These are phyloP conservation scores for Passiflora organensis DNA, from an alignment of 345 rosid species.

Conservation along the genomic window DNA sequence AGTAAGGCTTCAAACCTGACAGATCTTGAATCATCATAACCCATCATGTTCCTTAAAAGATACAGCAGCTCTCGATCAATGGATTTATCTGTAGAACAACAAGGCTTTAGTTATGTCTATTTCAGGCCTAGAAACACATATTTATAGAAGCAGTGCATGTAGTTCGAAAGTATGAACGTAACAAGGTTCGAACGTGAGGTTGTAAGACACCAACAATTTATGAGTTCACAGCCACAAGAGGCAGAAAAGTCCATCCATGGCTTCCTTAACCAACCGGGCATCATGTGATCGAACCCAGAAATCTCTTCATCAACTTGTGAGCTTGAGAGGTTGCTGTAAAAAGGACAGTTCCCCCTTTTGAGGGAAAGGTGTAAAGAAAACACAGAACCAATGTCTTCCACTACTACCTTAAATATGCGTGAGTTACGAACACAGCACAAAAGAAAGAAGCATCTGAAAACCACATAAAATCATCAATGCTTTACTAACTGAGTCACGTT, in stretches of 20 bases:
- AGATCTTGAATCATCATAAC: constrained; percentile 50
- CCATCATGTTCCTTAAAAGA: constrained; percentile 18
- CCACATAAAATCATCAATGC: too few relatives aligned
- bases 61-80: not conserved
- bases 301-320: constrained; percentile 16
- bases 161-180: too few relatives aligned
- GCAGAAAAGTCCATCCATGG: not conserved
- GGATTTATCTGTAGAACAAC: constrained; percentile 6
- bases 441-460: not conserved
- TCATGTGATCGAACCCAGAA: constrained; percentile 24
- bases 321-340: constrained; percentile 13
- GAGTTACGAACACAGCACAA: not conserved
- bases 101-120: not conserved
- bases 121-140: not conserved
- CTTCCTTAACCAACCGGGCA: constrained; percentile 5
- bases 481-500: too few relatives aligned
- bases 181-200: not conserved
- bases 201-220: constrained; percentile 7
- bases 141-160: not conserved
- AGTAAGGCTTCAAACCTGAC: constrained; percentile 47
- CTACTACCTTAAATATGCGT: not conserved
- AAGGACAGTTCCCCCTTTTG: constrained; percentile 13
- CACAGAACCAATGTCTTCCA: constrained; percentile 11
- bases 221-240: constrained; percentile 21
- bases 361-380: constrained; percentile 13